These are phyloP conservation scores for Xylaria intraflava DNA, from an alignment of 495 filamentous ascomycete genomes.

Conservation along the genomic window DNA sequence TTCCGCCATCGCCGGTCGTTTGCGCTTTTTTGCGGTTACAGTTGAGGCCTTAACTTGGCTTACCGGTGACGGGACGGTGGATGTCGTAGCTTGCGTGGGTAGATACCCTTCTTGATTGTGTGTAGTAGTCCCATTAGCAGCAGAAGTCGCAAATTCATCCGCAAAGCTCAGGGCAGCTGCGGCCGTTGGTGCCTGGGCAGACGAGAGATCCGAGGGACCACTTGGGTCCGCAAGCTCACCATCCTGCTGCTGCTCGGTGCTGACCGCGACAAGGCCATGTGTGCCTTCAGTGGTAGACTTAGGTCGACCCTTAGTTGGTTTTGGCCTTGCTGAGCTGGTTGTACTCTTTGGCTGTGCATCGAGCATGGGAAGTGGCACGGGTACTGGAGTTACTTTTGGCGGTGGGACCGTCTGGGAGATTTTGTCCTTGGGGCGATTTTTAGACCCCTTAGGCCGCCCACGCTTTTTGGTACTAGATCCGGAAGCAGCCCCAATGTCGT, in stretches of 20 bases:
- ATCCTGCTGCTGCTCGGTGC: conserved; percentile 11
- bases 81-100: conserved; percentile 2
- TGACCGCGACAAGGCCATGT: conserved; percentile 1
- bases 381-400: conserved; percentile 28
- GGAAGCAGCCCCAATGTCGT: conserved; percentile 15
- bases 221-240: neutral
- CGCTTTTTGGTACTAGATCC: conserved; percentile 23
- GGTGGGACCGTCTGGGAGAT: conserved; percentile 10
- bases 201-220: neutral
- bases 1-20: conserved; percentile 16
- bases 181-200: conserved; percentile 1
- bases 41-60: conserved; percentile 24
- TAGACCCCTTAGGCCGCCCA: conserved; percentile 41
- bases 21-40: conserved; percentile 27
- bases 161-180: neutral
- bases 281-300: conserved; percentile 15
- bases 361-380: conserved; percentile 25
- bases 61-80: conserved; percentile 17
- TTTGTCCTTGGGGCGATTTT: conserved; percentile 39
- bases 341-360: conserved; percentile 20
- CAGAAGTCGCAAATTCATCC: conserved; percentile 1
- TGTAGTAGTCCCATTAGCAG: neutral
- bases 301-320: conserved; percentile 23
- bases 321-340: conserved; percentile 19
- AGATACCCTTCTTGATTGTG: conserved; percentile 9